Base-by-base conservation (phyloP, 2,329 filamentous ascomycete species). In the Pseudocercospora eumusae region DNA sequence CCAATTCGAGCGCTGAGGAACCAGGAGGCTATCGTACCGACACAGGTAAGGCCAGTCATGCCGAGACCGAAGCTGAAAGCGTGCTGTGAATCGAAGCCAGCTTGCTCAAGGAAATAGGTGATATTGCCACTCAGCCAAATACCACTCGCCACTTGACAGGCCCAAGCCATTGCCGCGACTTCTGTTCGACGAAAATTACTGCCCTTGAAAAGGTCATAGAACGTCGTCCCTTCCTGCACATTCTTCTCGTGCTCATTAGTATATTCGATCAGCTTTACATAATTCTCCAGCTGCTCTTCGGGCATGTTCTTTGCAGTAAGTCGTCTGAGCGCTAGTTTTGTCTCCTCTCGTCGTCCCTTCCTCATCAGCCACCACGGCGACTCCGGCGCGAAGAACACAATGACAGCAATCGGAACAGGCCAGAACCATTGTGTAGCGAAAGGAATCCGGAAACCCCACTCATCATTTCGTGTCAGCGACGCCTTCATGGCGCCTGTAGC, bases 21-120 rank as follows among this genome's bases (percentile, higher is more conserved):
- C 72, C 71, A 74, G 2, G 70, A 67, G 4, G 64, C 27, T 3
- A 73, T 60, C 2, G 67, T 69, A 20, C 70, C 70, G 11, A 70
- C 40, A 7, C 60, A 62, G 7, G 66, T 70, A 11, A 74, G 57
- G 5, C 60, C 68, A 57, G 68, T 71, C 28, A 68, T 65, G 11
- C 66, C 70, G 6, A 79, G 64, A 1, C 74, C 71, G 25, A 80
- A 65, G n/a, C 69, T 71, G 60, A 78, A 79, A 0, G 77, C 70
- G 44, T 74, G 18, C 6, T 21, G 13, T 10, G 55, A 25, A 47
- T 57, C 33, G 21, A 57, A 27, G 10, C 40, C 55, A 47, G 55
- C 33, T 45, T 57, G 55, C 55, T 57, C 40, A 21, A 57, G 15
- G 18, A 57, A 57, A 21, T 57, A 55, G 13, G 52, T 55, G 28